Evolutionary conservation across 257 asterid genomes (phyloP).

Genomic region (Plantago elongata): DNA sequence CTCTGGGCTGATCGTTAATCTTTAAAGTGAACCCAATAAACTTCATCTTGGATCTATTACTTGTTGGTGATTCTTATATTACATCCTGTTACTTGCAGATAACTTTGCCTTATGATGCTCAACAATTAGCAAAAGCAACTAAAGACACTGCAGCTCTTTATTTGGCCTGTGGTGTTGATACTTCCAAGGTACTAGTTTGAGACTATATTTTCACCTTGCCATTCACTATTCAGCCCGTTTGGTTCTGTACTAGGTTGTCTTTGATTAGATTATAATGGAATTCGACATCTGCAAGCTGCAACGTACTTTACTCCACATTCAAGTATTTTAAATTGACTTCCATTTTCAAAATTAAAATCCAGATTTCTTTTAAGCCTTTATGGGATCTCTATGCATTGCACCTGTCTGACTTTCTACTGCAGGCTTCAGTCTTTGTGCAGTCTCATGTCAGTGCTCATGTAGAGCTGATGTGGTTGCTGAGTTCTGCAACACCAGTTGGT

Average conservation of each 20-base stretch:
- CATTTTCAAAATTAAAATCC: no score
- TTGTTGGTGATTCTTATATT: background rate
- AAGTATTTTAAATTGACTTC: no score
- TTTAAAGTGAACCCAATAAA: no score
- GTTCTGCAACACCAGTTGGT: constrained; percentile 86
- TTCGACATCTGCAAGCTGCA: no score
- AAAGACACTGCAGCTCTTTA: constrained; percentile 95
- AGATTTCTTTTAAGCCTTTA: background rate
- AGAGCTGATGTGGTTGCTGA: constrained; percentile 93
- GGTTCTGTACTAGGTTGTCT: no score
- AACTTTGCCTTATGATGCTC: constrained; percentile 78
- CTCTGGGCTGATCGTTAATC: no score
- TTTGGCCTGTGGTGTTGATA: constrained; percentile 94
- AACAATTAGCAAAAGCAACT: constrained; percentile 71
- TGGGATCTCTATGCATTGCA: constrained; percentile 14
- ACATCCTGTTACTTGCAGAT: constrained; percentile 41
- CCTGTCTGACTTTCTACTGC: constrained; percentile 28
- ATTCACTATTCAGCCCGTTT: background rate
- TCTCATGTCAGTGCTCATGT: constrained; percentile 95
- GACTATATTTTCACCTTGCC: constrained; percentile 7
- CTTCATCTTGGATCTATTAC: background rate
- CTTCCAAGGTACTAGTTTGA: constrained; percentile 50
- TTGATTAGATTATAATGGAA: no score
- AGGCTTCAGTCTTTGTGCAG: constrained; percentile 99
- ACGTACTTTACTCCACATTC: no score